phyloP scores from a whole-genome alignment of 1,139 yeast genomes.

The Candida frijolesensis region DNA sequence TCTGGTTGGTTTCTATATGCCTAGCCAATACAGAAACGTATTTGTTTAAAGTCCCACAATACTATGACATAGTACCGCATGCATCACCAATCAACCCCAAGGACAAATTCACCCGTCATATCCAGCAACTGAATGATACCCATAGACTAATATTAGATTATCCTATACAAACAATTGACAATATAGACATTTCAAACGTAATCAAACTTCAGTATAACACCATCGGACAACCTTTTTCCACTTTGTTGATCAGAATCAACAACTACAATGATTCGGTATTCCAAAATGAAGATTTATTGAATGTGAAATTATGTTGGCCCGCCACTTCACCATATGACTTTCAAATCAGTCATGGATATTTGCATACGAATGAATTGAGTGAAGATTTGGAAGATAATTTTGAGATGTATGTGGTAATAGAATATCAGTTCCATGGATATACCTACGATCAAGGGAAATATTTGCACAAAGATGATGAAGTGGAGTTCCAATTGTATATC shows the following conservation, averaged over 20 bases:
- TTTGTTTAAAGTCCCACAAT: conserved; percentile 34
- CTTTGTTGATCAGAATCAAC: conserved; percentile 34
- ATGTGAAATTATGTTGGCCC: conserved; percentile 49
- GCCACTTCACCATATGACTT: conserved; percentile 41
- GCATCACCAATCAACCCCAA: conserved; percentile 13
- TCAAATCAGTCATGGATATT: conserved; percentile 24
- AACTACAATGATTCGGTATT: conserved; percentile 34
- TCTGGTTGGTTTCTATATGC: conserved; percentile 10
- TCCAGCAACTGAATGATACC: conserved; percentile 25
- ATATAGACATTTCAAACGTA: conserved; percentile 6
- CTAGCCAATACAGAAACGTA: conserved; percentile 44
- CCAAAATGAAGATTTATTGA: conserved; percentile 33
- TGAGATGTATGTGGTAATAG: conserved; percentile 34
- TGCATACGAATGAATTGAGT: conserved; percentile 16
- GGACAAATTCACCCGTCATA: conserved; percentile 5
- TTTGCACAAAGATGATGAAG: conserved; percentile 14
- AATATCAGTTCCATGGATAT: conserved; percentile 28
- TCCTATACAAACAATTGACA: conserved; percentile 28
- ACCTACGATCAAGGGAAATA: conserved; percentile 20
- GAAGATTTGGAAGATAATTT: conserved; percentile 17
- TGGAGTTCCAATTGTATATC: conserved; percentile 31
- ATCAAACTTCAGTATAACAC: conserved; percentile 19
- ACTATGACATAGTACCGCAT: conserved; percentile 35
- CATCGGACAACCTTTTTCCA: conserved; percentile 16
- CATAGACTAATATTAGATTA: conserved; percentile 29